Conservation (phyloP, 768 basidiomycete species). For the Boletus huronensis region DNA sequence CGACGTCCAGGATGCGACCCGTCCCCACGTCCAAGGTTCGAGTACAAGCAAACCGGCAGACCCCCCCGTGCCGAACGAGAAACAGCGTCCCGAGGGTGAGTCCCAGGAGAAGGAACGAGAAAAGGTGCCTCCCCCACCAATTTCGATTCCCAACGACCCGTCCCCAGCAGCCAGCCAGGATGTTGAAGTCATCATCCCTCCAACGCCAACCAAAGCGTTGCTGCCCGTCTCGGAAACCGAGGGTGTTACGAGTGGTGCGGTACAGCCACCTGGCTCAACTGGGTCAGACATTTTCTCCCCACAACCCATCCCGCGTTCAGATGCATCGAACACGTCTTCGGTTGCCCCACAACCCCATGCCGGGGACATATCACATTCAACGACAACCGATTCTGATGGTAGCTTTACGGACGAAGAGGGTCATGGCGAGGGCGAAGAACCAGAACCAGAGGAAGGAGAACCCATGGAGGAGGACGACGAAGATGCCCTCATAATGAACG, state of each 20-base stretch:
- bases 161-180: conserved; percentile 26
- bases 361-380: conserved; percentile 31
- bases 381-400: conserved; percentile 32
- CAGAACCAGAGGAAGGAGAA: conserved; percentile 56
- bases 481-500: conserved; percentile 81
- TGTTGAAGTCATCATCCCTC: conserved; percentile 41
- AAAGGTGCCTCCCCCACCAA: conserved; percentile 27
- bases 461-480: conserved; percentile 82
- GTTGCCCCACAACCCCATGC: conserved; percentile 27
- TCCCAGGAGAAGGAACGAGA: conserved; percentile 36
- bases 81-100: conserved; percentile 23
- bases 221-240: conserved; percentile 74
- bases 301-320: conserved; percentile 23
- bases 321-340: conserved; percentile 21
- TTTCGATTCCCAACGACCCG: conserved; percentile 20
- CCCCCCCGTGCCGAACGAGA: conserved; percentile 27
- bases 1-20: conserved; percentile 28
- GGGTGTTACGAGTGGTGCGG: conserved; percentile 87
- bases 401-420: conserved; percentile 61
- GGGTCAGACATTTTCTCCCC: conserved; percentile 39
- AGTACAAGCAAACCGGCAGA: conserved; percentile 23
- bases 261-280: conserved; percentile 85
- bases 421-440: conserved; percentile 67
- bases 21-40: conserved; percentile 15
- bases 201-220: conserved; percentile 44